A percentile compares a stretch with the other conserved stretches of the same genome.
These are phyloP conservation scores for Blastomyces emzantsi DNA, from an alignment of 2,329 filamentous ascomycete genomes.

Conservation along the genomic window DNA sequence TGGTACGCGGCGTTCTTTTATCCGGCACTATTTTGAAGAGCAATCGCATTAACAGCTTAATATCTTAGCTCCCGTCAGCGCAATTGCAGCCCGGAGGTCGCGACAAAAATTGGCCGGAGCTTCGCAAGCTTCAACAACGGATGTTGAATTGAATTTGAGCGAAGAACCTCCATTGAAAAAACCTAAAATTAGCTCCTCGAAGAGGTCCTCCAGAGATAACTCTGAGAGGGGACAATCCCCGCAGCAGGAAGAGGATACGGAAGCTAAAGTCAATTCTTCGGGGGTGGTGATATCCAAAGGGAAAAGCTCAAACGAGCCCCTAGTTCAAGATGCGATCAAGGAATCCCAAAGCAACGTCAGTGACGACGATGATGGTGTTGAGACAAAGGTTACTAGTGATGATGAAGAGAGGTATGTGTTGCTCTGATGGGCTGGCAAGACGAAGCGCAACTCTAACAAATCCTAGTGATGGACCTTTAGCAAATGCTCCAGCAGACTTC, in stretches of 20 bases:
- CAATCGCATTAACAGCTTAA: neutral
- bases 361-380: conserved; percentile 6
- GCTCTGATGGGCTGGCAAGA: neutral
- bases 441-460: neutral
- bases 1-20: conserved; percentile 4
- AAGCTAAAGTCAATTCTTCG: neutral
- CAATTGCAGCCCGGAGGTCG: conserved; percentile 36
- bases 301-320: conserved; percentile 12
- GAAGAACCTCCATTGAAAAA: conserved; percentile 31
- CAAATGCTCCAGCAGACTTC: conserved; percentile 23
- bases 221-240: conserved; percentile 10
- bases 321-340: neutral
- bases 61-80: conserved; percentile 26
- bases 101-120: conserved; percentile 24
- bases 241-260: neutral
- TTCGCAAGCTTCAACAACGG: conserved; percentile 21
- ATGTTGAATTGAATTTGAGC: conserved; percentile 16
- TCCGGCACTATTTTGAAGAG: neutral
- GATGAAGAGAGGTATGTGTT: conserved; percentile 7
- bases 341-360: conserved; percentile 1
- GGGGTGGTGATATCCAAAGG: conserved; percentile 13
- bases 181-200: conserved; percentile 24
- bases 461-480: conserved; percentile 26
- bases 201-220: conserved; percentile 12
- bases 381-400: conserved; percentile 3